These are phyloP conservation scores for Nepenthes alata DNA, from an alignment of 179 eudicot species.

Conservation along the genomic window DNA sequence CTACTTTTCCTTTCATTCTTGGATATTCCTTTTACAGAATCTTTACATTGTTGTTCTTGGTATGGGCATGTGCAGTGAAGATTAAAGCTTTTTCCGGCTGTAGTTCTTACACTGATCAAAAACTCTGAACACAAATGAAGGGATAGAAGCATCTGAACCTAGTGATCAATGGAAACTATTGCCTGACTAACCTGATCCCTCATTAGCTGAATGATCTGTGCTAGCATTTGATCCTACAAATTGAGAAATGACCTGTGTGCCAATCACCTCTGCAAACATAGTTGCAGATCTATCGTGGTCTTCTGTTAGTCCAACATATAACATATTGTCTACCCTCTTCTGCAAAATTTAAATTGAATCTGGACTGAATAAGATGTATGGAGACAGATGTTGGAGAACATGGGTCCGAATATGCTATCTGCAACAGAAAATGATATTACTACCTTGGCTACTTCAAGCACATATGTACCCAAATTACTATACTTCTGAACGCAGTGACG, in stretches of 20 bases:
- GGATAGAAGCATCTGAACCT: neutral
- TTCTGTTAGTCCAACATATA: slow-evolving; percentile 92
- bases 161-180: neutral
- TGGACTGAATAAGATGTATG: neutral
- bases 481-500: slow-evolving; percentile 55
- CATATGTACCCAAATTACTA: slow-evolving; percentile 45
- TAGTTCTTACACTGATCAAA: too few relatives aligned
- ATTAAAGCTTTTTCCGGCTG: too few relatives aligned
- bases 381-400: too few relatives aligned
- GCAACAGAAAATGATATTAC: neutral
- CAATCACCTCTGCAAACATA: slow-evolving; percentile 78
- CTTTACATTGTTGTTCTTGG: too few relatives aligned
- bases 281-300: slow-evolving; percentile 86
- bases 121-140: neutral
- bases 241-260: slow-evolving; percentile 81
- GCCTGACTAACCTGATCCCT: slow-evolving; percentile 42
- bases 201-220: slow-evolving; percentile 15
- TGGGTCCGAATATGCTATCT: neutral
- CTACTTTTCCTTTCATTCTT: too few relatives aligned
- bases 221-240: slow-evolving; percentile 32
- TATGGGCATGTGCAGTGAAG: too few relatives aligned
- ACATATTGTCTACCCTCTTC: slow-evolving; percentile 88
- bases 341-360: slow-evolving; percentile 29
- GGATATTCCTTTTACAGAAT: too few relatives aligned
- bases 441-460: slow-evolving; percentile 79